Base-by-base conservation (phyloP, 371 early-diverging fungal genomes). In the Coemansia sp. region DNA sequence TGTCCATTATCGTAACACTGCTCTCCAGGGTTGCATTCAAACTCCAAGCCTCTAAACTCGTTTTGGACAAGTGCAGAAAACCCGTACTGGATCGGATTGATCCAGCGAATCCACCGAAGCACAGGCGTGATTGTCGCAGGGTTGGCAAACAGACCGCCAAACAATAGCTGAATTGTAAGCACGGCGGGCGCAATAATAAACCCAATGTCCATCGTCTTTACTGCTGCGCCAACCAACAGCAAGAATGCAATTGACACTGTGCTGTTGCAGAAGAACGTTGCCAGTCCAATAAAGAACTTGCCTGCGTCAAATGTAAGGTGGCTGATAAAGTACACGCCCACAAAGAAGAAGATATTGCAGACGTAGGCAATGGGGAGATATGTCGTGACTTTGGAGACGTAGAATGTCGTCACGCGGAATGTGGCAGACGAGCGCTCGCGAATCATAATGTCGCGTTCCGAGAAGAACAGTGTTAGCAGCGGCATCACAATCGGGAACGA, bases 121-220 rank as follows among this genome's bases (percentile, higher is more conserved):
- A 73, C 68, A 0, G 69, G 64, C 0, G 80, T 68, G 51, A 81
- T 72, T n/a, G 69, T 68, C 2, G 58, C 56, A 14, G 61, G 72
- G 71, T 75, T 75, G 27, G 76, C 67, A 40, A 81, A 68, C 26
- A 71, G 50, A 22, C 83, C 85, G 37, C 79, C 77, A 60, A 78
- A 84, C 18, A 84, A 53, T 22, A 84, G 66, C 64, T 82, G 82
- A n/a, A 82, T 68, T 42, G 80, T 73, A 6, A 72, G 66, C 8
- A 82, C 52, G 1, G 78, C 65, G 0, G 82, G 75, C 1, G 78
- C 82, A 45, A 83, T 57, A 26, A 82, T 75, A 47, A 83, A 83
- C 5, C 80, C 80, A n/a, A 80, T 56, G n/a, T 81, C 68, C 16
- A 80, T 55, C 3, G 62, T 56, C 57, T 57, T 59, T 18, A 78